Evolutionary conservation across 805 yeast genomes (phyloP), one percentile per base, ranked within the genome.

Genomic region (Cyberlindnera nakhonratchasimensis): DNA sequence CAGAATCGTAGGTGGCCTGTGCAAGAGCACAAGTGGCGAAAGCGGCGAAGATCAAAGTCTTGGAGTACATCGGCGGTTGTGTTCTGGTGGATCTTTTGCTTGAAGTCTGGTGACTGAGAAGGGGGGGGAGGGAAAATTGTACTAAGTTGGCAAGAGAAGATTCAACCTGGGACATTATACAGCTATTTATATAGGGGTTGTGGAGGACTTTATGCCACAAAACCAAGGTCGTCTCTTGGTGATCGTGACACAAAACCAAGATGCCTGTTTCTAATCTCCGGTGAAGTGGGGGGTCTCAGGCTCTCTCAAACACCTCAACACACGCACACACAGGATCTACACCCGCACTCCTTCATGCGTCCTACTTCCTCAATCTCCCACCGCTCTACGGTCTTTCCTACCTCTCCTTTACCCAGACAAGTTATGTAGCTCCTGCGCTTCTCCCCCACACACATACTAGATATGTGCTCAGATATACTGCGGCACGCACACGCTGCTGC

Each of bases 21-120:
- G 59, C 49, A 54, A 70, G 50, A 24, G 71, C 49, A 23, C 37
- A 21, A 13, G 45, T 47, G 16, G 48, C 42, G 34, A 52, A 14
- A 16, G 48, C 43, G 11, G 46, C 26, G 19, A 47, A 14, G 13
- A 47, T 34, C 32, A 51, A 34, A 17, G 44, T 29, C 43, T 47
- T 51, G 40, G 43, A 14, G 42, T 43, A 42, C 50, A 48, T 48
- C 34, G 29, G 10, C 8, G 19, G 31, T 18, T 14, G 25, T n/a
- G 35, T 35, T 22, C 34, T 22, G 38, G 16, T 8, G 28, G 20
- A 16, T 23, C 25, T 8, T 5, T 34, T 13, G 16, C 31, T 31
- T 25, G 32, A 28, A 19, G 30, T 25, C 13, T 5, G 25, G 6
- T 16, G 11, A 12, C n/a, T 5, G 20, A 14, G 7, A 12, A 17